Evolutionary conservation across 176 grass and related monocot genomes (phyloP).

Genomic region (Dendrocalamus sinicus): DNA sequence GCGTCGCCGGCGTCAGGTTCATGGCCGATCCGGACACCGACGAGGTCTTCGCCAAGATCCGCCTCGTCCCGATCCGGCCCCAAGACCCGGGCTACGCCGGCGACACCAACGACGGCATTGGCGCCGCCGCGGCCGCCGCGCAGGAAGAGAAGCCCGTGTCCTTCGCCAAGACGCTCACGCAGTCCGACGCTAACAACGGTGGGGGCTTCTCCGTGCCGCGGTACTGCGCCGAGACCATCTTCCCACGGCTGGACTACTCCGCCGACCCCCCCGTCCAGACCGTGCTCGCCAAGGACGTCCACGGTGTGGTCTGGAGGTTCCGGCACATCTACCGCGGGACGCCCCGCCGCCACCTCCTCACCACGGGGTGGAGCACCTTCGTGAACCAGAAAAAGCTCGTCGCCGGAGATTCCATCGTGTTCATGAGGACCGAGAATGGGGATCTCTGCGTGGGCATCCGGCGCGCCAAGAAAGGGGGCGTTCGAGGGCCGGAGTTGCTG

Average conservation of each 20-base stretch:
- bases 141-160: slow-evolving; percentile 70
- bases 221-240: slow-evolving; percentile 99
- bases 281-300: slow-evolving; percentile 96
- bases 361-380: slow-evolving; percentile 98
- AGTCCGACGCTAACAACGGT: slow-evolving; percentile 99
- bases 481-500: slow-evolving; percentile 49
- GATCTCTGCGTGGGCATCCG: slow-evolving; percentile 96
- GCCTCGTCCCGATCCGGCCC: slow-evolving; percentile 54
- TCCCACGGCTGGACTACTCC: slow-evolving; percentile 91
- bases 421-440: slow-evolving; percentile 83
- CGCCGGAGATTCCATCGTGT: slow-evolving; percentile 99
- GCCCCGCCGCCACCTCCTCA: slow-evolving; percentile 86
- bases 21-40: slow-evolving; percentile 85
- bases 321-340: slow-evolving; percentile 96
- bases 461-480: slow-evolving; percentile 79
- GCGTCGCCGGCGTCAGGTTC: slow-evolving; percentile 55
- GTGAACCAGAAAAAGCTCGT: slow-evolving; percentile 99
- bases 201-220: slow-evolving; percentile 96
- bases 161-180: slow-evolving; percentile 97
- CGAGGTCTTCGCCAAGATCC: slow-evolving; percentile 90
- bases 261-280: slow-evolving; percentile 95
- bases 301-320: slow-evolving; percentile 95
- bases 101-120: slow-evolving; percentile 56
- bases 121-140: slow-evolving; percentile 42
- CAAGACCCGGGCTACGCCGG: slow-evolving; percentile 41